Evolutionary conservation across 208 protist species (phyloP), one percentile per base, ranked within the genome.

Genomic region (Wallacemonas rigidus): DNA sequence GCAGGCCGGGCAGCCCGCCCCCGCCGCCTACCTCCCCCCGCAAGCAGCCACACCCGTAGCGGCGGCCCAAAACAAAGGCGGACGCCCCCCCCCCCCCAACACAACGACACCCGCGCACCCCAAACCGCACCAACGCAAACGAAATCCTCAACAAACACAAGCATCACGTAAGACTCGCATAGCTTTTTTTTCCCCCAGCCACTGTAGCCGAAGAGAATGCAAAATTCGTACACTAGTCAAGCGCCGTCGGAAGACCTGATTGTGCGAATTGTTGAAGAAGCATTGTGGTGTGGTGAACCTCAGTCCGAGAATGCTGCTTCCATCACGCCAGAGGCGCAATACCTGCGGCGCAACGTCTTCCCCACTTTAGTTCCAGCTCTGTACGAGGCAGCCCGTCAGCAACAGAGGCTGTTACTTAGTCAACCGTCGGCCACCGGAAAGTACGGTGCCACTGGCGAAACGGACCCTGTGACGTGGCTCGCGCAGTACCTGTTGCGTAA

Each of bases 401-500:
- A 83, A 69, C 75, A 91, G 71, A 38, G 60, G 40, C 60, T 65
- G 38, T 35, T 65, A n/a, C 60, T 38, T 38, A 65, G 60, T 45
- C 38, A 76, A 74, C 17, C 47, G 39, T 39, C 44, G 53, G 35
- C 17, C 55, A 2, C 3, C 71, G 15, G 54, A 8, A 55, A n/a
- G 12, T 75, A 78, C 35, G 76, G 58, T 7, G 48, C 69, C 17
- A 76, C 71, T 39, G 60, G 67, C 44, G 69, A 86, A 53, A 77
- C 77, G 1, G 77, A 92, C 69, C 83, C 90, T 9, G 73, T 91
- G n/a, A 84, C 80, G 39, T 92, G 87, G 85, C 70, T 95, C 3
- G 85, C 90, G 26, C 90, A 92, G 48, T 95, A 92, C 48, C 75
- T 95, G 11, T 73, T 95, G 50, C 79, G 90, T 38, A 95, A 95